Base-by-base conservation (phyloP, 768 basidiomycete species). In the Podaxis rugospora region DNA sequence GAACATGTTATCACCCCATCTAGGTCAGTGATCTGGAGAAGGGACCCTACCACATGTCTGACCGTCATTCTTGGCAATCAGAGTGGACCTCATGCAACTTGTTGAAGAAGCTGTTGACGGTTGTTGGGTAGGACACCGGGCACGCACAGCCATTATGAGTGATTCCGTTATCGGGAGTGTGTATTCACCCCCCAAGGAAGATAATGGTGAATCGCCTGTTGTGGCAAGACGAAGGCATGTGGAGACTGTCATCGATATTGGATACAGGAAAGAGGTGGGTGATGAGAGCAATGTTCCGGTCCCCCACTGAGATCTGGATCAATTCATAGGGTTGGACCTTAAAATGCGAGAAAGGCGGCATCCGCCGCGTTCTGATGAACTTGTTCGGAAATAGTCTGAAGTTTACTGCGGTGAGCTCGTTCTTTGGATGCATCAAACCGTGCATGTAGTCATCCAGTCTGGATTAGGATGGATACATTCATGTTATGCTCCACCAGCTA, bases 321-420 rank as follows among this genome's bases (percentile, higher is more conserved):
- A 10, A 23, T 5, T 46, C 46, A 35, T 44, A 95, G 90, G 92
- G 92, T 1, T 98, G 95, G 95, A 75, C 76, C 6, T 75, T 96
- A 28, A 88, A 86, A 67, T 94, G 91, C 70, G 95, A 98, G 72
- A 93, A 90, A 70, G 95, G 93, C 32, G 95, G 95, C 13, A 88
- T 97, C 63, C 85, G 95, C 32, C 83, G 95, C 27, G 87, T 97
- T 11, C 72, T 97, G 63, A 96, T 97, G 93, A 98, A 98, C 70
- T 73, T 98, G 39, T 93, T 97, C 66, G 93, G 94, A 14, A 97
- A 96, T 72, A 93, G 92, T 66, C 75, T 95, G 56, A 96, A 98
- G 72, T 97, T 97, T 71, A 96, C 94, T 32, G 79, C 83, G 47
- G 92, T 92, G 67, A 32, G 85, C 72, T 58, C 32, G 11, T 50